Conservation (phyloP, 345 rosid species). For the Diplotaxis tenuifolia region DNA sequence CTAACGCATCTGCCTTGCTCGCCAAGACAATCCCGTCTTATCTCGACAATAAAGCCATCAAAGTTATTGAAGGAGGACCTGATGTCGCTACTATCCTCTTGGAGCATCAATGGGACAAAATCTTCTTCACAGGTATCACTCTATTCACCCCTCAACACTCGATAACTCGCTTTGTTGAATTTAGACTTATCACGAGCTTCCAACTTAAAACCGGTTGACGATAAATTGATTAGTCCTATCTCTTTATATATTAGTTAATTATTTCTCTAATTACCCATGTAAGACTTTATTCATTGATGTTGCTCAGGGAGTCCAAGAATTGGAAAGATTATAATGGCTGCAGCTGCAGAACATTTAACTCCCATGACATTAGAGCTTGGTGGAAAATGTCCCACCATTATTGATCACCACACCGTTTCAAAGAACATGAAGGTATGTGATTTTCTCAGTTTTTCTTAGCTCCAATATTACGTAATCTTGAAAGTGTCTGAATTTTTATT, state of each 20-base stretch:
- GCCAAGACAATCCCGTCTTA: slow-evolving; percentile 53
- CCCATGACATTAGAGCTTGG: slow-evolving; percentile 90
- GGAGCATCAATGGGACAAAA: slow-evolving; percentile 80
- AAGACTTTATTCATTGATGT: no score
- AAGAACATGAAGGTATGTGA: slow-evolving; percentile 50
- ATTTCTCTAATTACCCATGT: no score
- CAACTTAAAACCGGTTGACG: neutral
- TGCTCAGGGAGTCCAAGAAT: slow-evolving; percentile 77
- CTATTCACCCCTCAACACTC: neutral
- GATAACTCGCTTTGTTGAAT: neutral
- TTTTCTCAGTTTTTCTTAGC: slow-evolving; percentile 13
- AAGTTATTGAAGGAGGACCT: slow-evolving; percentile 61
- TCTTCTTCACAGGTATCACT: slow-evolving; percentile 71
- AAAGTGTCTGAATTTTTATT: slow-evolving; percentile 4
- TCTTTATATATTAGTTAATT: no score
- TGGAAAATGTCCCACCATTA: slow-evolving; percentile 74
- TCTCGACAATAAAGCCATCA: slow-evolving; percentile 61
- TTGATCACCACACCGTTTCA: slow-evolving; percentile 50
- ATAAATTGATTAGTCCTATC: neutral
- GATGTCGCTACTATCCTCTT: slow-evolving; percentile 56
- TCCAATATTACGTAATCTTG: neutral
- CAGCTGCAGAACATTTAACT: slow-evolving; percentile 79
- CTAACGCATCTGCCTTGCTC: slow-evolving; percentile 59
- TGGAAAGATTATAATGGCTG: slow-evolving; percentile 65
- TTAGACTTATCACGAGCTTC: neutral